These are phyloP conservation scores for Lactuca sativa DNA, from an alignment of 129 eudicot genomes.

Conservation along the genomic window DNA sequence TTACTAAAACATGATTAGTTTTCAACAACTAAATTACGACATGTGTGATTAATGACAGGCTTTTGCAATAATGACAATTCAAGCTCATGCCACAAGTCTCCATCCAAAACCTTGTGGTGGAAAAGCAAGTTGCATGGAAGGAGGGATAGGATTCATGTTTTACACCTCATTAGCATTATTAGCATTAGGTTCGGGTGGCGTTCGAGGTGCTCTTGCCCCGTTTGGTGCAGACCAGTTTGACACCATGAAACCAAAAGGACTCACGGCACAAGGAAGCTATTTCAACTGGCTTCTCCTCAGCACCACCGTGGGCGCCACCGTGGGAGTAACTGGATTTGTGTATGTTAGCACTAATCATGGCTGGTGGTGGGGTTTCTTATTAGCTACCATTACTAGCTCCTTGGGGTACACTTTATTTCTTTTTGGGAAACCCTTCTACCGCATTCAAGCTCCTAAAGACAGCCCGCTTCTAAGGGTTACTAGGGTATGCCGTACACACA, in stretches of 20 bases:
- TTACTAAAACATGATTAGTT: no score
- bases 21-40: background rate
- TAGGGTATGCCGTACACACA: conserved; percentile 27
- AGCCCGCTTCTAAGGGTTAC: conserved; percentile 51
- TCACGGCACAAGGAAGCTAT: conserved; percentile 56
- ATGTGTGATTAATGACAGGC: conserved; percentile 37
- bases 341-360: conserved; percentile 52
- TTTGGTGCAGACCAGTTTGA: conserved; percentile 80
- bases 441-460: conserved; percentile 46
- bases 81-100: conserved; percentile 48
- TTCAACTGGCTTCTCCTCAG: conserved; percentile 61
- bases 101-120: conserved; percentile 48
- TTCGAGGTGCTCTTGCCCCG: conserved; percentile 69
- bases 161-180: conserved; percentile 48
- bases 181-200: conserved; percentile 69
- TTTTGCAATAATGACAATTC: conserved; percentile 56
- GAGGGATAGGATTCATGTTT: conserved; percentile 48
- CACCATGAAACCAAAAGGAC: conserved; percentile 45
- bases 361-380: conserved; percentile 67
- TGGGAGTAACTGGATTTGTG: conserved; percentile 60
- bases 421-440: conserved; percentile 52
- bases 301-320: conserved; percentile 37
- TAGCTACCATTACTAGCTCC: conserved; percentile 28
- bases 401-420: conserved; percentile 40
- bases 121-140: conserved; percentile 50